phyloP scores from a whole-genome alignment of 2,329 filamentous ascomycete genomes.

The Byssothecium circinans region DNA sequence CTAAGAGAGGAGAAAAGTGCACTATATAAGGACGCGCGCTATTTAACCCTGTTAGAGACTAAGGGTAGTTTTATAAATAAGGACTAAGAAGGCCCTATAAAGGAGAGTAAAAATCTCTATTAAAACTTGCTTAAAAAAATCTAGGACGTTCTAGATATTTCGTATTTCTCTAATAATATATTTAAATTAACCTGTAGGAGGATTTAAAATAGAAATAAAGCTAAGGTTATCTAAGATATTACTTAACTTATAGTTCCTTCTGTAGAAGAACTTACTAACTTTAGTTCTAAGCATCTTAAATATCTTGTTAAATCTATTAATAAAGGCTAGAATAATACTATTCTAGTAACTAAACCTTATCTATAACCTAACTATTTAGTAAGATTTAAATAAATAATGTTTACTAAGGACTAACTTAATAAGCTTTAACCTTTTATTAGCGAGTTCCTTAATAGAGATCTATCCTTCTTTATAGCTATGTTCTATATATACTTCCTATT shows the following conservation, averaged over 20 bases:
- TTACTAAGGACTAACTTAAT: conserved; percentile 47
- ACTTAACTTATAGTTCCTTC: conserved; percentile 31
- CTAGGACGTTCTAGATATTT: conserved; percentile 2
- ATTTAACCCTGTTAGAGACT: conserved; percentile 41
- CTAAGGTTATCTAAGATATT: conserved; percentile 18
- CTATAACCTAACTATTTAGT: conserved; percentile 52
- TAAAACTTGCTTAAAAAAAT: conserved; percentile 3
- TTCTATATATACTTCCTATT: conserved; percentile 56
- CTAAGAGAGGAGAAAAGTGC: conserved; percentile 27
- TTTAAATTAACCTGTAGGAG: conserved; percentile 16
- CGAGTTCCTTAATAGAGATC: conserved; percentile 26
- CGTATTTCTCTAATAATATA: conserved; percentile 14
- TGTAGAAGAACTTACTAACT: conserved; percentile 37
- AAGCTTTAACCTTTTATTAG: conserved; percentile 40
- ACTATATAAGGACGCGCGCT: conserved; percentile 34
- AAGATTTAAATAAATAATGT: conserved; percentile 47
- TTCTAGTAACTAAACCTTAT: conserved; percentile 40
- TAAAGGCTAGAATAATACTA: conserved; percentile 47
- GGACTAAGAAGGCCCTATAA: conserved; percentile 19
- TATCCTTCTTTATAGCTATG: conserved; percentile 51
- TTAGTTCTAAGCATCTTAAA: conserved; percentile 23
- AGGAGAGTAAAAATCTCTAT: conserved; percentile 6
- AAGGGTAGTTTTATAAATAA: conserved; percentile 36
- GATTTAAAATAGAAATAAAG: conserved; percentile 20
- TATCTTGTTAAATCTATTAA: conserved; percentile 47